These are phyloP conservation scores for Saitozyma sp. DNA, from an alignment of 768 basidiomycete species.

Conservation along the genomic window DNA sequence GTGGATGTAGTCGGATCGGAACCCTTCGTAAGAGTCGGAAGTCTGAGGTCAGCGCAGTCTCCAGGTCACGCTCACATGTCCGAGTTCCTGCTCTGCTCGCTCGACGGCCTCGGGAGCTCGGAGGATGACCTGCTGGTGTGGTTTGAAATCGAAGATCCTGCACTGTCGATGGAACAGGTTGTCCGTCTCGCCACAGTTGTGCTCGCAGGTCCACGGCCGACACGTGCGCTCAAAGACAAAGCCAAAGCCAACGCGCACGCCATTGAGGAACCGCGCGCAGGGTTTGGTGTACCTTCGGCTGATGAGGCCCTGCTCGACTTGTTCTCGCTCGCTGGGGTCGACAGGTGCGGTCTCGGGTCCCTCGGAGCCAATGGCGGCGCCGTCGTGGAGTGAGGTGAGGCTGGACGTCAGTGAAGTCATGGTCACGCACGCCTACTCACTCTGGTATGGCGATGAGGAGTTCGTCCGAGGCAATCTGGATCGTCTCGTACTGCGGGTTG, in stretches of 20 bases:
- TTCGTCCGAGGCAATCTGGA: constrained; percentile 77
- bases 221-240: constrained; percentile 81
- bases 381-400: constrained; percentile 45
- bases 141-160: constrained; percentile 73
- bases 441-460: constrained; percentile 83
- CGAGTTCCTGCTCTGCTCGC: constrained; percentile 11
- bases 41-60: constrained; percentile 24
- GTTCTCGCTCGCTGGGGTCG: constrained; percentile 16
- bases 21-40: constrained; percentile 76
- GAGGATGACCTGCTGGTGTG: constrained; percentile 74
- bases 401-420: constrained; percentile 10
- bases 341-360: constrained; percentile 11
- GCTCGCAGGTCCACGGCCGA: constrained; percentile 61
- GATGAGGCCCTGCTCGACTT: constrained; percentile 23
- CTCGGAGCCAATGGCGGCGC: constrained; percentile 44
- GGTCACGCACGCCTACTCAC: constrained; percentile 56
- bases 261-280: constrained; percentile 78
- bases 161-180: constrained; percentile 71
- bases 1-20: constrained; percentile 92
- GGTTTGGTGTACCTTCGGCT: constrained; percentile 61
- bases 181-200: constrained; percentile 57
- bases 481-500: constrained; percentile 72
- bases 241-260: constrained; percentile 83
- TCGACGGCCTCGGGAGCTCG: constrained; percentile 50
- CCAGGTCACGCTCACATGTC: constrained; percentile 31